Evolutionary conservation across 352 stramenopile genomes (phyloP).

Genomic region (Phytophthora colocasiae): DNA sequence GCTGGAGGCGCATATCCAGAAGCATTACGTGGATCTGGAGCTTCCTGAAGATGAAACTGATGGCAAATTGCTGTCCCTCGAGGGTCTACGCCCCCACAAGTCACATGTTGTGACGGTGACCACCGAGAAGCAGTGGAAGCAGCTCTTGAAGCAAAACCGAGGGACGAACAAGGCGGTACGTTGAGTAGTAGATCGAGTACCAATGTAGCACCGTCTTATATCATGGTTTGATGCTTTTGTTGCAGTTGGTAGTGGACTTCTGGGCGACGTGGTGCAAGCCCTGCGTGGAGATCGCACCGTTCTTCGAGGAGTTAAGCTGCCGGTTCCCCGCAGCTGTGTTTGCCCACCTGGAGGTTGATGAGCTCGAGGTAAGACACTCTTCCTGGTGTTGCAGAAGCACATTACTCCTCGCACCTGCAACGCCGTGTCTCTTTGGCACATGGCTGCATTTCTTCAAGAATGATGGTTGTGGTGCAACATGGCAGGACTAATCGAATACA

Average conservation of each 20-base stretch:
- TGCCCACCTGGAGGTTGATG: conserved; percentile 82
- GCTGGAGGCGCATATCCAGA: conserved; percentile 68
- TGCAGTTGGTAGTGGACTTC: conserved; percentile 85
- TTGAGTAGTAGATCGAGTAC: not conserved
- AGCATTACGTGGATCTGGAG: conserved; percentile 80
- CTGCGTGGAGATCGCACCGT: conserved; percentile 78
- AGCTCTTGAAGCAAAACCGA: conserved; percentile 55
- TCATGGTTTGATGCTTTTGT: not conserved
- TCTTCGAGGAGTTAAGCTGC: conserved; percentile 74
- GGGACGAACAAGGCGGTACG: conserved; percentile 53
- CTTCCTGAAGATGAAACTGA: conserved; percentile 46
- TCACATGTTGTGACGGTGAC: conserved; percentile 51
- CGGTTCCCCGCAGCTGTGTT: conserved; percentile 66
- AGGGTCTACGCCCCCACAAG: conserved; percentile 65
- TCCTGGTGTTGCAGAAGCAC: conserved; percentile 1
- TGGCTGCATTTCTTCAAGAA: conserved; percentile 28
- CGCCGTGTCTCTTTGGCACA: conserved; percentile 31
- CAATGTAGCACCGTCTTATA: too few species aligned
- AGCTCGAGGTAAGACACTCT: conserved; percentile 51
- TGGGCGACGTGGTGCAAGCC: conserved; percentile 87
- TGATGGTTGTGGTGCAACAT: conserved; percentile 14
- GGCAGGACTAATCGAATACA: conserved; percentile 12
- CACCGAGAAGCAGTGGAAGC: conserved; percentile 64
- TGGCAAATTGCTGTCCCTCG: conserved; percentile 2
- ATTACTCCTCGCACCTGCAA: not conserved